A percentile compares a stretch with the other conserved stretches of the same genome.
phyloP scores from a whole-genome alignment of 2,329 filamentous ascomycete genomes.

The Pestalotiopsis sp. region DNA sequence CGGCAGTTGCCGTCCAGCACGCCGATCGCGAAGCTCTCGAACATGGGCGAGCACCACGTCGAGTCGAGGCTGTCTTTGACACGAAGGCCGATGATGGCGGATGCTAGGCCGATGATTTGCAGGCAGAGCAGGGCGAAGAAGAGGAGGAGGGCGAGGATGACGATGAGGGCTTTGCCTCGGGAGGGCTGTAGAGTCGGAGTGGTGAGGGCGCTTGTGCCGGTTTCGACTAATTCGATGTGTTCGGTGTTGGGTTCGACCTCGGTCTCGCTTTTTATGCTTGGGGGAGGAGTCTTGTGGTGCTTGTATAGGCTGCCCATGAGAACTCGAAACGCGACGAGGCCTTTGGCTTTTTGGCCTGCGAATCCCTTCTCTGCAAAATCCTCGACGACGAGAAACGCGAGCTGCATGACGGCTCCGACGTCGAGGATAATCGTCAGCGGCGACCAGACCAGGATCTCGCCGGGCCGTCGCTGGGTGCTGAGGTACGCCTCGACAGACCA shows the following conservation, averaged over 20 bases:
- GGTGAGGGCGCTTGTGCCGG: neutral
- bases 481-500: constrained; percentile 19
- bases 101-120: constrained; percentile 18
- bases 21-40: constrained; percentile 15
- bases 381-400: constrained; percentile 17
- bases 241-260: neutral
- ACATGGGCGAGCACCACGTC: constrained; percentile 20
- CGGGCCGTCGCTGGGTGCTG: constrained; percentile 18
- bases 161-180: constrained; percentile 17
- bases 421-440: constrained; percentile 20
- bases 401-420: constrained; percentile 22
- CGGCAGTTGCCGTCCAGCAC: constrained; percentile 16
- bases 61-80: constrained; percentile 7
- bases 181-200: neutral
- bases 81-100: constrained; percentile 10
- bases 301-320: neutral
- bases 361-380: constrained; percentile 2
- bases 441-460: constrained; percentile 20
- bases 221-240: neutral
- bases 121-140: constrained; percentile 15
- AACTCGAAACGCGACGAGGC: neutral
- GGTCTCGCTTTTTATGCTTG: neutral
- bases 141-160: constrained; percentile 15
- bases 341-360: neutral
- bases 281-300: too few species aligned